Evolutionary conservation across 495 filamentous ascomycete species (phyloP).

Genomic region (Clohesyomyces aquaticus): DNA sequence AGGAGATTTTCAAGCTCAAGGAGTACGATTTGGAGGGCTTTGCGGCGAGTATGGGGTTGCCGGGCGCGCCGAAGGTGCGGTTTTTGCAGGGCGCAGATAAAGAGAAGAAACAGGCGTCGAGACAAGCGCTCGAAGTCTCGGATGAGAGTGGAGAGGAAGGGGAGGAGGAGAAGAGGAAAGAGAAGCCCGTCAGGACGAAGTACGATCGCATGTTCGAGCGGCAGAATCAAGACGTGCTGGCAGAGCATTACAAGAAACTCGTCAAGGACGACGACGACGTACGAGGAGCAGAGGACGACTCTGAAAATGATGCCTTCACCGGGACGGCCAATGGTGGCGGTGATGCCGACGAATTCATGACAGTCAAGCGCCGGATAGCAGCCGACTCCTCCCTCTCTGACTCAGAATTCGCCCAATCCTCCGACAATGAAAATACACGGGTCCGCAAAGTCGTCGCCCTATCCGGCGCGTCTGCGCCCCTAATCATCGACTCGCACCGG

Average conservation of each 20-base stretch:
- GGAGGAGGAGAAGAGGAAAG: constrained; percentile 52
- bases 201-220: constrained; percentile 97
- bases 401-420: constrained; percentile 38
- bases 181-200: constrained; percentile 79
- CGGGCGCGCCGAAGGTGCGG: constrained; percentile 87
- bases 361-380: constrained; percentile 79
- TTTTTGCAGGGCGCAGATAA: constrained; percentile 86
- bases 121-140: constrained; percentile 58
- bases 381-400: constrained; percentile 47
- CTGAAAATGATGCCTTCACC: constrained; percentile 32
- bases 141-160: constrained; percentile 45
- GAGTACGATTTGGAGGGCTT: constrained; percentile 82
- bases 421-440: constrained; percentile 43
- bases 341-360: constrained; percentile 79
- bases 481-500: constrained; percentile 89
- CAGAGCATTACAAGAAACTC: constrained; percentile 86
- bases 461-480: constrained; percentile 57
- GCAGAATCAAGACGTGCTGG: constrained; percentile 90
- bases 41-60: constrained; percentile 81
- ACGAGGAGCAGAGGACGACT: background rate
- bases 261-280: constrained; percentile 69
- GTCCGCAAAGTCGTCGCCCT: constrained; percentile 49
- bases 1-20: constrained; percentile 83
- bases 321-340: constrained; percentile 56
- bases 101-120: constrained; percentile 80